Base-by-base conservation (phyloP, 78 protist genomes). In the Tieghemostelium lacteum region DNA sequence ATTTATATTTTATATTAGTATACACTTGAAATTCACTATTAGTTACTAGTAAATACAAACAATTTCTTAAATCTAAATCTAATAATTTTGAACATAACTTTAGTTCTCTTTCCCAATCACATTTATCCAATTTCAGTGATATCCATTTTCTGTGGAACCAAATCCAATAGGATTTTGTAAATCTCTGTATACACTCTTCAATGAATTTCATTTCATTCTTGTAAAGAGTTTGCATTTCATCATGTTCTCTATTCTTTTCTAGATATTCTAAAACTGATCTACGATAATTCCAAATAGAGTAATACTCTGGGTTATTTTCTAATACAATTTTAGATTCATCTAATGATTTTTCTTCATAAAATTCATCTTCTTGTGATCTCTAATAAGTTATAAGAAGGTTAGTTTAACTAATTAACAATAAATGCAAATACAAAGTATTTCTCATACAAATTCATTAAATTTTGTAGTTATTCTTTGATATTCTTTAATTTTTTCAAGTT, bases 61-160 rank as follows among this genome's bases (percentile, higher is more conserved):
- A 98, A 85, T 98, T 98, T 40, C 99, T 94, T 29, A 73, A 58
- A 52, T 98, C 99, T 26, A 78, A 28, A 40, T 57, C 31, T 63
- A 97, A 95, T 29, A 96, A 50, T 55, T 61, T 37, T 5, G 65
- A 60, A 42, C 96, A 89, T 28, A 95, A 64, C 4, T 26, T 65
- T 28, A 87, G 31, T 37, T 97, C 98, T 24, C 67, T 40, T n/a
- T 39, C 70, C 93, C 74, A 92, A 65, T 89, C 94, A 55, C 85
- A 67, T 2, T 55, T 29, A 22, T 69, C 87, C 50, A 58, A 24
- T 62, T 55, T 36, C 22, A 39, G 33, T 28, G 73, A 37, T 7
- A 75, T 66, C 97, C 93, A 85, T 58, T 80, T 83, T 40, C 95
- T 37, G 73, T 80, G 94, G 75, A 33, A 93, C 86, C 95, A 75